These are phyloP conservation scores for Pichia eremophila DNA, from an alignment of 805 yeast species.

Conservation along the genomic window DNA sequence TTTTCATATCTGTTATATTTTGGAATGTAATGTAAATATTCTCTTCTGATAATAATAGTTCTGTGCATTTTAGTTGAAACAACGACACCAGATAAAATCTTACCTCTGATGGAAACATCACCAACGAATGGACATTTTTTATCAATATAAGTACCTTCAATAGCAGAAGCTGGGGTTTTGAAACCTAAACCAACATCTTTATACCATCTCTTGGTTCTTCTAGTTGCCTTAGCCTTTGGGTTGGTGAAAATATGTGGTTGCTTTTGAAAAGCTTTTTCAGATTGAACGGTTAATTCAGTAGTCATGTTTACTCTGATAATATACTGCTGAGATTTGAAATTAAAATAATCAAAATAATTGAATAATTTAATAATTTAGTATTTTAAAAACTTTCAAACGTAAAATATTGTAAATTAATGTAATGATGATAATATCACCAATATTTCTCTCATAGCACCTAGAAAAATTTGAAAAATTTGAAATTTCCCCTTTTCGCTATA, in stretches of 20 bases:
- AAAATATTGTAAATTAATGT: no score
- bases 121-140: conserved; percentile 99
- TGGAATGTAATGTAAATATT: conserved; percentile 99
- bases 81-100: conserved; percentile 98
- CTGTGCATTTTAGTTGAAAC: conserved; percentile 99
- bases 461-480: no score
- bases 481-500: no score
- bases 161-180: conserved; percentile 99
- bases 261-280: conserved; percentile 99
- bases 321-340: conserved; percentile 5
- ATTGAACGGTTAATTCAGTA: conserved; percentile 99
- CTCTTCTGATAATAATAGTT: conserved; percentile 99
- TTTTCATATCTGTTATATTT: conserved; percentile 99
- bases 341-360: background rate
- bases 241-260: conserved; percentile 99
- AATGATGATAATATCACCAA: no score
- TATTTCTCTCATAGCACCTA: no score
- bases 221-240: conserved; percentile 98
- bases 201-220: conserved; percentile 99
- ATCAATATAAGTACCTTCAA: conserved; percentile 98
- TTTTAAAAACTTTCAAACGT: no score
- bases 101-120: conserved; percentile 97
- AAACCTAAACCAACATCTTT: conserved; percentile 99
- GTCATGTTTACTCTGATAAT: conserved; percentile 51
- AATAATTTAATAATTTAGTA: no score